A percentile compares a stretch with the other conserved stretches of the same genome.
Conservation (phyloP, 2,329 filamentous ascomycete species). For the Fusarium oxysporum region DNA sequence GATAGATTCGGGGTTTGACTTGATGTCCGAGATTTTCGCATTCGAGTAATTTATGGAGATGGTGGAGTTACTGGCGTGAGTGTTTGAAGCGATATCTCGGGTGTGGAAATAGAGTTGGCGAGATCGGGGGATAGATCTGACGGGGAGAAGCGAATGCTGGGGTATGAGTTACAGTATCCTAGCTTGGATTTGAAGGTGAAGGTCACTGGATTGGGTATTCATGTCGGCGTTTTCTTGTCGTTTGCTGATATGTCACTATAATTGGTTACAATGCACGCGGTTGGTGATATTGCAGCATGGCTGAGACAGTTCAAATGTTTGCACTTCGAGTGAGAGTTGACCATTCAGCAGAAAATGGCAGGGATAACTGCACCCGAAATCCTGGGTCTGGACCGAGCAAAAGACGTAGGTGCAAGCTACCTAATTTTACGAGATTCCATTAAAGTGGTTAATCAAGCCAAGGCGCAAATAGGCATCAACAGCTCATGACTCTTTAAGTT, state of each 20-base stretch:
- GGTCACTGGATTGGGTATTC: not conserved
- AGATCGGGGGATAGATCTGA: slow-evolving; percentile 1
- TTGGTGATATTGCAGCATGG: not conserved
- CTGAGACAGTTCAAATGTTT: slow-evolving; percentile 6
- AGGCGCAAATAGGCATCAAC: not conserved
- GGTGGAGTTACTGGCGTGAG: not conserved
- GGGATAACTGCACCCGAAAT: not conserved
- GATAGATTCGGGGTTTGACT: too few relatives aligned
- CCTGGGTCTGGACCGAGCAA: not conserved
- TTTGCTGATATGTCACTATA: not conserved
- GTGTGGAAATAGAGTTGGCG: slow-evolving; percentile 5
- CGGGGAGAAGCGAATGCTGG: slow-evolving; percentile 3
- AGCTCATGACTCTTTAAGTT: not conserved
- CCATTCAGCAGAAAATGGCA: not conserved
- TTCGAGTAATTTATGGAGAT: not conserved
- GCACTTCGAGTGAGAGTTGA: not conserved
- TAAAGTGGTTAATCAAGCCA: not conserved
- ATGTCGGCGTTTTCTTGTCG: not conserved
- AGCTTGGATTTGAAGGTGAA: not conserved
- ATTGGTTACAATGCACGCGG: not conserved
- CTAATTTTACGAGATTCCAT: slow-evolving; percentile 1
- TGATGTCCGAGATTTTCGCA: not conserved
- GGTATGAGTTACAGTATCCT: not conserved
- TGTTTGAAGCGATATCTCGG: not conserved
- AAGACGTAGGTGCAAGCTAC: not conserved